Percentiles rank a stretch among this genome's conserved stretches.
phyloP scores from a whole-genome alignment of 148 eudicot species.

The Mesembryanthemum crystallinum region DNA sequence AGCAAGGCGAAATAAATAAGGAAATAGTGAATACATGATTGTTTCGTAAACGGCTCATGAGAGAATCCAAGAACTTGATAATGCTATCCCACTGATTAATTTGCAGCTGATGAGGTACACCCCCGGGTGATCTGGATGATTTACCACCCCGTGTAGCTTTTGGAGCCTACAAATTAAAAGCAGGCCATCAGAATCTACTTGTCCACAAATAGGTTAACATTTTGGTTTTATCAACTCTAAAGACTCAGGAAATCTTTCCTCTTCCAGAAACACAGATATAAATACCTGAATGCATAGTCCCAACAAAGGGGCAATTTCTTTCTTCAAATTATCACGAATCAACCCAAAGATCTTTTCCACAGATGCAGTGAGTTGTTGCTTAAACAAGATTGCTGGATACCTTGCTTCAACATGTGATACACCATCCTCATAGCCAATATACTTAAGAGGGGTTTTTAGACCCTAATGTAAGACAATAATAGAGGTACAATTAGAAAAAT shows the following conservation, averaged over 20 bases:
- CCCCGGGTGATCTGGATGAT: constrained; percentile 78
- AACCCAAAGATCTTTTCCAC: constrained; percentile 97
- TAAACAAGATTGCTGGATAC: constrained; percentile 90
- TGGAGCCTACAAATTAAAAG: constrained; percentile 60
- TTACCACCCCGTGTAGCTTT: constrained; percentile 75
- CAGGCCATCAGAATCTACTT: not conserved
- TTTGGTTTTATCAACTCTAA: too few relatives aligned
- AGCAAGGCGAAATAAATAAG: not conserved
- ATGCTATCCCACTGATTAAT: constrained; percentile 92
- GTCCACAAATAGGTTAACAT: too few relatives aligned
- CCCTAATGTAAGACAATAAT: constrained; percentile 35
- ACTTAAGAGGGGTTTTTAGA: constrained; percentile 58
- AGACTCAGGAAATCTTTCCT: not conserved
- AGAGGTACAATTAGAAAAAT: not conserved
- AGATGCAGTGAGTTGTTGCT: constrained; percentile 93
- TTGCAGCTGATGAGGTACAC: constrained; percentile 61
- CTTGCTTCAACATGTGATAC: constrained; percentile 74
- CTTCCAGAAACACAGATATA: not conserved
- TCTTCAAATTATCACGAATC: constrained; percentile 97
- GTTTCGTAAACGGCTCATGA: constrained; percentile 67
- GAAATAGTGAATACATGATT: constrained; percentile 61
- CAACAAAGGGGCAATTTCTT: constrained; percentile 87
- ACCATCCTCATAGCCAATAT: constrained; percentile 83
- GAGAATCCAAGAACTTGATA: constrained; percentile 85
- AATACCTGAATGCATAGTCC: constrained; percentile 83